Evolutionary conservation across 1,284 basidiomycete species (phyloP).

Genomic region (Ustilago hordei): DNA sequence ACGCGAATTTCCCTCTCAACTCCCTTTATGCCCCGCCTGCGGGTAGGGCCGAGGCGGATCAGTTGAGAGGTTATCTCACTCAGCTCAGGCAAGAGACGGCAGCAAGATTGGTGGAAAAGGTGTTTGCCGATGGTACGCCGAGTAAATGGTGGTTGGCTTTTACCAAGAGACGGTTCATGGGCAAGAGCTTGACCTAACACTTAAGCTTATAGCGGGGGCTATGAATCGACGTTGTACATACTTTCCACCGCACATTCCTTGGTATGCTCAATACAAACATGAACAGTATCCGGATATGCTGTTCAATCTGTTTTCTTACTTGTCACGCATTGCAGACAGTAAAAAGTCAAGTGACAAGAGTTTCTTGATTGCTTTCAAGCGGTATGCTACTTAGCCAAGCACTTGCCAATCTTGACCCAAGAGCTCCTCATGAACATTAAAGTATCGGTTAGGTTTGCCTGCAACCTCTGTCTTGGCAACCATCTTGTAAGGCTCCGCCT

Average conservation of each 20-base stretch:
- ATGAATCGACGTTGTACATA: neutral
- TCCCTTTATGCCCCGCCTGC: conserved; percentile 86
- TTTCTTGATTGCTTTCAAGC: neutral
- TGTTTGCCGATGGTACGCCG: conserved; percentile 89
- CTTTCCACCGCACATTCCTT: too few species aligned
- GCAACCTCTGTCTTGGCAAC: conserved; percentile 38
- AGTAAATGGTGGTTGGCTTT: conserved; percentile 99
- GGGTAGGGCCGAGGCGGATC: conserved; percentile 86
- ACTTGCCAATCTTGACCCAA: conserved; percentile 71
- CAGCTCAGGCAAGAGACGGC: conserved; percentile 94
- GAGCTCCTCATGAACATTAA: conserved; percentile 86
- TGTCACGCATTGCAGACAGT: neutral
- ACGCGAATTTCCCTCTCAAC: conserved; percentile 94
- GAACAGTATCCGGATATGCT: too few species aligned
- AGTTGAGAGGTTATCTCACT: conserved; percentile 87
- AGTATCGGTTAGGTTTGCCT: conserved; percentile 74
- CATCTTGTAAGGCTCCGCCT: conserved; percentile 57
- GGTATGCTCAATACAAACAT: neutral
- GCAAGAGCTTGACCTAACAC: conserved; percentile 58
- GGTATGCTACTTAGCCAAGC: conserved; percentile 26
- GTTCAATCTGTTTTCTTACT: too few species aligned
- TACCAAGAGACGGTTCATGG: conserved; percentile 72
- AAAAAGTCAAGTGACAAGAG: neutral
- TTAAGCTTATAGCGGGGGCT: too few species aligned
- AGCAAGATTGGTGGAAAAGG: conserved; percentile 82